phyloP scores from a whole-genome alignment of 2,329 filamentous ascomycete genomes.

The Beauveria bassiana region DNA sequence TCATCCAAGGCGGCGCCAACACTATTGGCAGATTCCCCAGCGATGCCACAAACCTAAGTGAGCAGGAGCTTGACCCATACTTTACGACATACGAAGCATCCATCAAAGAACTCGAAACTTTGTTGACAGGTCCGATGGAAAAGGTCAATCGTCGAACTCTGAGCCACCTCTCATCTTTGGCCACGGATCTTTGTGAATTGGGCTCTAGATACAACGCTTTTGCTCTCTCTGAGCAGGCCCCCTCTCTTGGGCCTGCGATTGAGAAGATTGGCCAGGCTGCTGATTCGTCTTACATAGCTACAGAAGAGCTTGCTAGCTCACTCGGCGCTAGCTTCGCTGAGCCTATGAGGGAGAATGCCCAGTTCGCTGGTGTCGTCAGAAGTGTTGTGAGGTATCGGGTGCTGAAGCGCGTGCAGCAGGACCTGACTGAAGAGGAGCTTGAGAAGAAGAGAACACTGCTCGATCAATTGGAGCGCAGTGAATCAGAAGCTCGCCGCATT shows the following conservation, averaged over 20 bases:
- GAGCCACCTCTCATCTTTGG: constrained; percentile 74
- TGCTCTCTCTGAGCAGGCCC: constrained; percentile 84
- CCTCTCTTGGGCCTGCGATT: constrained; percentile 82
- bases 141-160: constrained; percentile 90
- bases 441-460: constrained; percentile 76
- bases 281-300: constrained; percentile 92
- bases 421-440: constrained; percentile 92
- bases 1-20: constrained; percentile 41
- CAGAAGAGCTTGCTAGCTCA: constrained; percentile 78
- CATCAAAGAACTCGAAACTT: constrained; percentile 80
- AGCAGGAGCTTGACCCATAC: constrained; percentile 90
- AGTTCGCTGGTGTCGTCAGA: constrained; percentile 91
- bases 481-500: constrained; percentile 85
- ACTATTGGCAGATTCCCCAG: constrained; percentile 76
- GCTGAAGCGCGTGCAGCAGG: constrained; percentile 90
- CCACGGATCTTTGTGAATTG: constrained; percentile 82
- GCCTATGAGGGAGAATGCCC: constrained; percentile 94
- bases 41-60: constrained; percentile 65
- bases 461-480: constrained; percentile 86
- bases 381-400: constrained; percentile 83
- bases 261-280: constrained; percentile 91
- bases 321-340: constrained; percentile 94
- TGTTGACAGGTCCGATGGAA: constrained; percentile 89
- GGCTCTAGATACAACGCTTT: constrained; percentile 97
- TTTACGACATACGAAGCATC: constrained; percentile 90